These are phyloP conservation scores for Trypanosoma vivax DNA, from an alignment of 208 protist genomes.

Conservation along the genomic window DNA sequence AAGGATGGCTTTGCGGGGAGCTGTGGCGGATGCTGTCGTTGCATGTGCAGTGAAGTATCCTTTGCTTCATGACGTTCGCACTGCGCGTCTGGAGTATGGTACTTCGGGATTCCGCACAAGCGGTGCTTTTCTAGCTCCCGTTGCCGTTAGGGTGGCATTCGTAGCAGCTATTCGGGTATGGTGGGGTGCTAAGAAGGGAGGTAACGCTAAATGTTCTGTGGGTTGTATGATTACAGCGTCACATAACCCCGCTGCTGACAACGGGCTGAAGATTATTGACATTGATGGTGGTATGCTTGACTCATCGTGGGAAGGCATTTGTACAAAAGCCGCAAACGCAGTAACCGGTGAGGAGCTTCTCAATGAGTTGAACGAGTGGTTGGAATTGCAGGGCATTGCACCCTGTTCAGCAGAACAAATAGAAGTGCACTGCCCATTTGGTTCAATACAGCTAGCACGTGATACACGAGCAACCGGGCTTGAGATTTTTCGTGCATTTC, in stretches of 20 bases:
- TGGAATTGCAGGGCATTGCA: constrained; percentile 1
- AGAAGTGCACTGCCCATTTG: constrained; percentile 11
- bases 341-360: constrained; percentile 40
- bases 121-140: constrained; percentile 34
- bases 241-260: constrained; percentile 80
- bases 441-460: constrained; percentile 32
- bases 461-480: constrained; percentile 50
- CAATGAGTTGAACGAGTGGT: constrained; percentile 29
- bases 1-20: constrained; percentile 2
- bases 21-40: constrained; percentile 9
- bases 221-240: constrained; percentile 86
- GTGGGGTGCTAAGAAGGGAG: constrained; percentile 18
- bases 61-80: constrained; percentile 27
- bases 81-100: constrained; percentile 42
- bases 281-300: constrained; percentile 68
- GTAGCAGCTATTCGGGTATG: constrained; percentile 50
- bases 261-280: constrained; percentile 89
- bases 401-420: not conserved
- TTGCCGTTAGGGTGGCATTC: constrained; percentile 52
- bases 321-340: constrained; percentile 52
- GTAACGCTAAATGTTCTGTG: constrained; percentile 10
- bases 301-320: constrained; percentile 55
- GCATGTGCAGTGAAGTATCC: constrained; percentile 28
- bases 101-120: constrained; percentile 74
- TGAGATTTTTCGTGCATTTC: constrained; percentile 30